These are phyloP conservation scores for Rhododendron kiyosumense DNA, from an alignment of 148 eudicot genomes.

Conservation along the genomic window DNA sequence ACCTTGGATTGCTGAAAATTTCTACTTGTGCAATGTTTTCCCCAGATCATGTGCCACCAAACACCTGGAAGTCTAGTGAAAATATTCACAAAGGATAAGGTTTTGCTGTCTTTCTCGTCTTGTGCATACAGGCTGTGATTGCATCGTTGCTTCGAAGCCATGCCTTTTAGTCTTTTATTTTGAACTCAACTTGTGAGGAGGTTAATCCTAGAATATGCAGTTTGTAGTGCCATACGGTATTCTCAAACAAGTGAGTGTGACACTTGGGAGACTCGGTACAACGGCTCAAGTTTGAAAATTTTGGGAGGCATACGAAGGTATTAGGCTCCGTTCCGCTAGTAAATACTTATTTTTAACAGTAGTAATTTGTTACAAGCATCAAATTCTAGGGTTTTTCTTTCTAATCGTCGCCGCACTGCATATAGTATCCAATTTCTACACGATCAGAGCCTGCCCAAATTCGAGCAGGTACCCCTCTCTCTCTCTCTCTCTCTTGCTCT, in stretches of 20 bases:
- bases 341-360: not conserved
- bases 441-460: not conserved
- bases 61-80: not conserved
- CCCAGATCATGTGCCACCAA: not conserved
- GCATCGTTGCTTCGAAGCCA: not conserved
- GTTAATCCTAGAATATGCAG: not conserved
- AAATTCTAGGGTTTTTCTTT: not conserved
- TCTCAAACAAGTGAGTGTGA: not conserved
- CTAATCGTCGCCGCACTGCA: not conserved
- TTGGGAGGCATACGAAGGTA: not conserved
- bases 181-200: not conserved
- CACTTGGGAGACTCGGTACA: not conserved
- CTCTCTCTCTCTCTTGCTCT: not conserved
- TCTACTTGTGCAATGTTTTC: not conserved
- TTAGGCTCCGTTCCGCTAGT: too few species aligned
- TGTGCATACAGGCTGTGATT: not conserved
- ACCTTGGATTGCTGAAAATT: not conserved
- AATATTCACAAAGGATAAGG: not conserved
- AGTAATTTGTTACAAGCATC: not conserved
- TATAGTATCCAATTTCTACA: not conserved
- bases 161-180: not conserved
- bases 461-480: not conserved
- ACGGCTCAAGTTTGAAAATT: not conserved
- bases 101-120: not conserved
- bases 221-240: not conserved